Percentiles rank a stretch among this genome's conserved stretches.
Evolutionary conservation across 2,329 filamentous ascomycete genomes (phyloP).

Genomic region (Helotiales sp.): DNA sequence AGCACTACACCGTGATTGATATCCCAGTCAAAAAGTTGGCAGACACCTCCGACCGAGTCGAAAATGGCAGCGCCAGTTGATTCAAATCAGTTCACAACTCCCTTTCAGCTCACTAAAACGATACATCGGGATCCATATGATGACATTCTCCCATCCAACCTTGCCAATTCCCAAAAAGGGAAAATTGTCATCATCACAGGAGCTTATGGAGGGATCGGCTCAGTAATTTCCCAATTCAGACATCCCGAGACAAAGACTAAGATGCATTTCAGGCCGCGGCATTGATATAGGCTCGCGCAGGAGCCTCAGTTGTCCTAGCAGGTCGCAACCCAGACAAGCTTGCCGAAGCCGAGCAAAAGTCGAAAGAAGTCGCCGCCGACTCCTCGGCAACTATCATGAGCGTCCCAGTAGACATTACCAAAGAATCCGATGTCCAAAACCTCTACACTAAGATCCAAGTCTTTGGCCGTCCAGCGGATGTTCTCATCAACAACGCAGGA

Average conservation of each 20-base stretch:
- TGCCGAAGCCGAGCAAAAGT: neutral
- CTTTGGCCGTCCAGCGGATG: neutral
- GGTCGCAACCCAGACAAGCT: neutral
- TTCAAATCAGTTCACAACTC: conserved; percentile 31
- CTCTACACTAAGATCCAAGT: conserved; percentile 22
- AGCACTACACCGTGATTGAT: too few relatives aligned
- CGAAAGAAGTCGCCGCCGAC: neutral
- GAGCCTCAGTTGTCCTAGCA: neutral
- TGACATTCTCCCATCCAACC: conserved; percentile 35
- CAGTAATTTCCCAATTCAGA: neutral
- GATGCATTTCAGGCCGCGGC: neutral
- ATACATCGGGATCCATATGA: conserved; percentile 38
- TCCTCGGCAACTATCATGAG: neutral
- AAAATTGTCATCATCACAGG: conserved; percentile 28
- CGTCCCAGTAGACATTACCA: neutral
- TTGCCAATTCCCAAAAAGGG: conserved; percentile 27
- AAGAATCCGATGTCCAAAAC: conserved; percentile 25
- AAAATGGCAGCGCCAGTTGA: conserved; percentile 6
- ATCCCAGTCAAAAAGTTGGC: too few relatives aligned
- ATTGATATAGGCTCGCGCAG: neutral
- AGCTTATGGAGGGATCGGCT: neutral
- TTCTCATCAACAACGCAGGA: conserved; percentile 49
- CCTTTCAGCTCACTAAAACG: conserved; percentile 35
- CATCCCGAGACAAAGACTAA: neutral
- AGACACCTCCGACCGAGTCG: too few relatives aligned